Base-by-base conservation (phyloP, 768 basidiomycete genomes). In the Xanthoconium stramineum region DNA sequence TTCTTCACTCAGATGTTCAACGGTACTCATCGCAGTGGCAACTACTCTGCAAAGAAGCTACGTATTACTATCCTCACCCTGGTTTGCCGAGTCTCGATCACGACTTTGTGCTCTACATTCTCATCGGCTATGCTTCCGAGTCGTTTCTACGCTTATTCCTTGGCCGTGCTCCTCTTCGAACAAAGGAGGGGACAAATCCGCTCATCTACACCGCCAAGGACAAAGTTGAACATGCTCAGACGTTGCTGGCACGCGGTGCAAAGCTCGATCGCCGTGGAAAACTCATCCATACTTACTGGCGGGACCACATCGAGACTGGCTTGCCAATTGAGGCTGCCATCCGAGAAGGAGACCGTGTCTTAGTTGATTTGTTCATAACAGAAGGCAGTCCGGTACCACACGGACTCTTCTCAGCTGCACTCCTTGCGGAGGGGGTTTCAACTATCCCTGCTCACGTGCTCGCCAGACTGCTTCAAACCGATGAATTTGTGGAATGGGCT, bases 401-500 rank as follows among this genome's bases (percentile, higher is more conserved):
- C 12, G 3, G 3, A 14, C 38, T 50, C 0, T 50, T 50, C 12
- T 12, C 17, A 30, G 3, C 1, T 7, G 28, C 12, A 12, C 12
- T 32, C 2, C 24, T 4, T 24, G 24, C 24, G 28, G 17, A 35
- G 11, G 7, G 6, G 6, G 2, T 5, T 5, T 19, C 5, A 28
- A 17, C 6, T 5, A 39, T 29, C n/a, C 8, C 38, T 17, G 13
- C n/a, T 29, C 15, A 6, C 14, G 12, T 50, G 9, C 12, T 47
- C 6, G 13, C 50, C 13, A 56, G n/a, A 4, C 17, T 63, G 5
- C 17, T 62, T 24, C 24, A 24, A 24, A 24, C 24, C 24, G 24
- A 24, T 24, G 24, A 24, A 24, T 24, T 24, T 24, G 59, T 28
- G 5, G 61, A 63, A 44, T 63, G 61, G 59, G 42, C 49, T 5